These are phyloP conservation scores for Celoporthe dispersa DNA, from an alignment of 2,329 filamentous ascomycete genomes.

Conservation along the genomic window DNA sequence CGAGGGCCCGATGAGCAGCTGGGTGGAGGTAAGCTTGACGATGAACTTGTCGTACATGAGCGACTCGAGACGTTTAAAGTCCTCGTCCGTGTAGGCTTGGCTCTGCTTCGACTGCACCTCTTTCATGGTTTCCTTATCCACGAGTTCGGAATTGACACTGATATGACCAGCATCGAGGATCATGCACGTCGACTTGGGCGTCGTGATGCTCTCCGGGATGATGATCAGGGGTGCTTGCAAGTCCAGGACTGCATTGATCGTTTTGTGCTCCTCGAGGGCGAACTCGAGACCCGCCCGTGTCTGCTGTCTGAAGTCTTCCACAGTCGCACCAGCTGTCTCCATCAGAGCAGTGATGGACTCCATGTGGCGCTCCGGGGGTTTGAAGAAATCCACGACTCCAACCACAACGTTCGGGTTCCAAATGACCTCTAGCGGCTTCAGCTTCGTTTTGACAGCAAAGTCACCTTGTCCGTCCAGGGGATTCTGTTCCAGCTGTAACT, in stretches of 20 bases:
- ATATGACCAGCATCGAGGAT: conserved; percentile 97
- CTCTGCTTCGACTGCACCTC: conserved; percentile 91
- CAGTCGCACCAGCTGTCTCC: conserved; percentile 93
- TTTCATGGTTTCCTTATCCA: conserved; percentile 86
- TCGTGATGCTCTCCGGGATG: conserved; percentile 88
- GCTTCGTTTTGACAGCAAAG: conserved; percentile 83
- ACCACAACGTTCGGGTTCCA: conserved; percentile 96
- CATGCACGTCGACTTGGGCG: conserved; percentile 79
- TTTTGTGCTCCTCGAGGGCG: conserved; percentile 96
- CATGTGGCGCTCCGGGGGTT: conserved; percentile 95
- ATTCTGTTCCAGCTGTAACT: conserved; percentile 91
- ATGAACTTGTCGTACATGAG: conserved; percentile 98
- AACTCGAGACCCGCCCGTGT: conserved; percentile 95
- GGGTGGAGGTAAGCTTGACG: conserved; percentile 90
- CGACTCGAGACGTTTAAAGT: conserved; percentile 84
- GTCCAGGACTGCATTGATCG: conserved; percentile 93
- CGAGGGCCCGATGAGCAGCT: conserved; percentile 92
- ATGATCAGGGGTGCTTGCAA: conserved; percentile 96
- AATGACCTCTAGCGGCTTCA: conserved; percentile 95
- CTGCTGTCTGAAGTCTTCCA: conserved; percentile 92
- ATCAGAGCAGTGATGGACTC: conserved; percentile 95
- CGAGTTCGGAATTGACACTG: conserved; percentile 89
- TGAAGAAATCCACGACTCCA: conserved; percentile 92
- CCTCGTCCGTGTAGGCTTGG: conserved; percentile 83
- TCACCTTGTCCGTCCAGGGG: conserved; percentile 92